Percentiles rank a stretch among this genome's conserved stretches.
These are phyloP conservation scores for Ricinus communis DNA, from an alignment of 345 rosid genomes.

Conservation along the genomic window DNA sequence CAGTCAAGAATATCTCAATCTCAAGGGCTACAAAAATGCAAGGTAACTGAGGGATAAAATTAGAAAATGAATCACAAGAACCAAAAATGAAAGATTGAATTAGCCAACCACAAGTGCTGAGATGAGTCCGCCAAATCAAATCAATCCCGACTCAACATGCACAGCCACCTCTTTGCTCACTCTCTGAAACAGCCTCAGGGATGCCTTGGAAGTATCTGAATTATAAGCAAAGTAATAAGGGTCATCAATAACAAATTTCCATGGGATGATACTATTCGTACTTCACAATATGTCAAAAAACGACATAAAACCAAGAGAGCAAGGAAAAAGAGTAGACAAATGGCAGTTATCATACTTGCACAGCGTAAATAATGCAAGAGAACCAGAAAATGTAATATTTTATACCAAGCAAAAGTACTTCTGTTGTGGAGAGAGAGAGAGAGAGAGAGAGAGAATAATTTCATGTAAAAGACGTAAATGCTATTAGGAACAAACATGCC, in stretches of 20 bases:
- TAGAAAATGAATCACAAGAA: neutral
- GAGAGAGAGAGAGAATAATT: too few relatives aligned
- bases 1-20: neutral
- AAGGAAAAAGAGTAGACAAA: too few relatives aligned
- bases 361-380: too few relatives aligned
- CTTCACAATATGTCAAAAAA: too few relatives aligned
- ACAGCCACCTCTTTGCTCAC: slow-evolving; percentile 90
- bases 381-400: too few relatives aligned
- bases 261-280: neutral
- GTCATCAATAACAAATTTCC: neutral
- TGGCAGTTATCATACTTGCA: too few relatives aligned
- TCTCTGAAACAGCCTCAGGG: slow-evolving; percentile 66
- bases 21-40: slow-evolving; percentile 3
- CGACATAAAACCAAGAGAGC: neutral
- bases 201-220: slow-evolving; percentile 89
- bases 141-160: slow-evolving; percentile 53
- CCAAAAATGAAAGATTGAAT: slow-evolving; percentile 14
- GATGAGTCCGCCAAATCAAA: slow-evolving; percentile 5
- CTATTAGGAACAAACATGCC: too few relatives aligned
- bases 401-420: too few relatives aligned
- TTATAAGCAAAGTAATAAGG: neutral
- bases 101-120: neutral
- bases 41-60: slow-evolving; percentile 20
- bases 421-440: too few relatives aligned
- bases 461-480: too few relatives aligned